Conservation (phyloP, 2,329 filamentous ascomycete species). For the Neoarthrinium moseri region DNA sequence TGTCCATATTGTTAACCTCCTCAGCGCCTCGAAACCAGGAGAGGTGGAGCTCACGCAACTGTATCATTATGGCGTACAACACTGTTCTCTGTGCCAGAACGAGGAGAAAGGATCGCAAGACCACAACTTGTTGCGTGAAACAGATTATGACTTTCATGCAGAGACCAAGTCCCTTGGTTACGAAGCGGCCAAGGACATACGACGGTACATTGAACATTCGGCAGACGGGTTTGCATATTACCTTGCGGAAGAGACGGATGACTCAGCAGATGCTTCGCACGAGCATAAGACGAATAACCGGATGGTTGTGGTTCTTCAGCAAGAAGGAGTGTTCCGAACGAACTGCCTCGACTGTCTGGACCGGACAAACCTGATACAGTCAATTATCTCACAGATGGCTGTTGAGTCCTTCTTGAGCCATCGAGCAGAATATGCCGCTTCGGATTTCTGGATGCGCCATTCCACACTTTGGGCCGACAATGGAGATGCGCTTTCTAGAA, state of each 20-base stretch:
- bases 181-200: constrained; percentile 84
- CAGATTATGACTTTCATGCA: constrained; percentile 95
- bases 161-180: constrained; percentile 89
- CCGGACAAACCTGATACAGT: constrained; percentile 93
- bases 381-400: constrained; percentile 91
- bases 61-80: constrained; percentile 74
- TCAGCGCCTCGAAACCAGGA: constrained; percentile 85
- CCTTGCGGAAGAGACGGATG: constrained; percentile 70
- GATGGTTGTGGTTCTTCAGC: constrained; percentile 74
- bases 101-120: constrained; percentile 58
- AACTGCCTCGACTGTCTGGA: constrained; percentile 97
- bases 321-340: constrained; percentile 92
- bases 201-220: constrained; percentile 72
- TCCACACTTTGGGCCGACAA: constrained; percentile 97
- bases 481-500: constrained; percentile 88
- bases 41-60: constrained; percentile 80
- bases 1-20: constrained; percentile 87
- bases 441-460: constrained; percentile 90
- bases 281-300: constrained; percentile 37
- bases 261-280: constrained; percentile 39
- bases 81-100: constrained; percentile 68
- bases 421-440: constrained; percentile 63
- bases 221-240: constrained; percentile 92
- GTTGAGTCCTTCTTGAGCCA: constrained; percentile 81
- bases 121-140: constrained; percentile 73